A percentile compares a stretch with the other conserved stretches of the same genome.
These are phyloP conservation scores for Neocatenulostroma microsporum DNA, from an alignment of 2,329 filamentous ascomycete genomes.

Conservation along the genomic window DNA sequence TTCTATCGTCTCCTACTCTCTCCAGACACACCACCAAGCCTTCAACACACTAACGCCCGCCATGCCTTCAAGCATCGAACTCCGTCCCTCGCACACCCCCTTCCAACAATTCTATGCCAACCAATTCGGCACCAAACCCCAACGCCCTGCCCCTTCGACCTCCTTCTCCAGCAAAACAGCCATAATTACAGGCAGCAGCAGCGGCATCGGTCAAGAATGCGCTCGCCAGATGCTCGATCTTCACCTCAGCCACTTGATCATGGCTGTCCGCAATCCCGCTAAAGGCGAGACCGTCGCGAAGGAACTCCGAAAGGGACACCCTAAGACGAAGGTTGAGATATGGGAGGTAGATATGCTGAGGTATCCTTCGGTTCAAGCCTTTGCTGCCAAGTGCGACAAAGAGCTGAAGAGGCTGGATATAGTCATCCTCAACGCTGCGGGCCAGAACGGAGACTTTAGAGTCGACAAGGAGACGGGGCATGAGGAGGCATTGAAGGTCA, in stretches of 20 bases:
- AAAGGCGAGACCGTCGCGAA: slow-evolving; percentile 29
- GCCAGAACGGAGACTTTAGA: too few species aligned
- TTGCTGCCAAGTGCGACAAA: slow-evolving; percentile 21
- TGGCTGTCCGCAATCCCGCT: slow-evolving; percentile 28
- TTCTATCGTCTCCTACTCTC: too few species aligned
- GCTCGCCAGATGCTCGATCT: slow-evolving; percentile 30
- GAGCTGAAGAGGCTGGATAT: slow-evolving; percentile 28
- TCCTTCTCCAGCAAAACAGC: slow-evolving; percentile 17
- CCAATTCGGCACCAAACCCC: too few species aligned
- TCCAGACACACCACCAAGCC: too few species aligned
- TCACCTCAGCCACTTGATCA: slow-evolving; percentile 32
- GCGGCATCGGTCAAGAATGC: slow-evolving; percentile 34
- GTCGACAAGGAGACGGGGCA: slow-evolving; percentile 9
- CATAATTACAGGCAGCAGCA: slow-evolving; percentile 30
- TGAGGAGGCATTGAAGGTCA: slow-evolving; percentile 47
- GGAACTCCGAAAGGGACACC: slow-evolving; percentile 16
- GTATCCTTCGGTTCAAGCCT: slow-evolving; percentile 18
- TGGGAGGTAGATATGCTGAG: slow-evolving; percentile 21
- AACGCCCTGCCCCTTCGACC: too few species aligned
- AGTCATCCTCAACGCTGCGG: slow-evolving; percentile 36
- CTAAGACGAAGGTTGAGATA: slow-evolving; percentile 27
- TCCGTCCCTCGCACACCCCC: too few species aligned
- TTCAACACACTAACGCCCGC: too few species aligned
- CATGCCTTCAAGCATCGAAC: too few species aligned
- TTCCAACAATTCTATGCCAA: too few species aligned